Base-by-base conservation (phyloP, 75 land plant genomes). In the Cryptomeria japonica region DNA sequence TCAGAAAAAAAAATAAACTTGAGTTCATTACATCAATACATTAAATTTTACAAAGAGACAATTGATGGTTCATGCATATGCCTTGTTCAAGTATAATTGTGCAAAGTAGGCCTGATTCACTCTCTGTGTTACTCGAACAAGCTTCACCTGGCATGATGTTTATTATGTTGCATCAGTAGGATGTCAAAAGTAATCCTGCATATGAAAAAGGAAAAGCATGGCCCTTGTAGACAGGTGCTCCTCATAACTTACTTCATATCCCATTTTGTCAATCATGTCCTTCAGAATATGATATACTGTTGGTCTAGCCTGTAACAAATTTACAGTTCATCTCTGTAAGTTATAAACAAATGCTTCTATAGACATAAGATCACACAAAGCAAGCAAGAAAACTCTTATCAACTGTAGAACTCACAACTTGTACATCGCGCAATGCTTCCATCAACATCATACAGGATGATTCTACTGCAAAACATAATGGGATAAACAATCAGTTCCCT, bases 51-150 rank as follows among this genome's bases (percentile, higher is more conserved):
- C 25, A 16, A 76, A 88, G 47, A 36, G 55, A 4, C 25, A 87
- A 34, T 47, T 70, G 13, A 83, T 86, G 31, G 44, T 19, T 56
- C 28, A 61, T 31, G 47, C 8, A 79, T 70, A 31, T 93, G 75
- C 97, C 96, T 96, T 97, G n/a, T 90, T 56, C 79, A 97, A 87
- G 86, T 93, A 94, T 51, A 97, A 61, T 86, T 94, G 90, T 68
- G 98, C 98, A 91, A 90, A 92, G 83, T 96, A 97, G 39, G 99
- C 99, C 89, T 97, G 98, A 49, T 96, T 91, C 8, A 96, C 97
- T 87, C 98, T 95, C 84, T 93, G 92, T 14, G 99, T 97, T 14
- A 97, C 94, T 83, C 99, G 91, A 80, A 97, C 99, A 83, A 96
- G 92, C 83, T 91, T 93, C 14, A 95, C 98, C 98, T 96, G 58